These are phyloP conservation scores for Candida manassasensis DNA, from an alignment of 805 yeast genomes.

Conservation along the genomic window DNA sequence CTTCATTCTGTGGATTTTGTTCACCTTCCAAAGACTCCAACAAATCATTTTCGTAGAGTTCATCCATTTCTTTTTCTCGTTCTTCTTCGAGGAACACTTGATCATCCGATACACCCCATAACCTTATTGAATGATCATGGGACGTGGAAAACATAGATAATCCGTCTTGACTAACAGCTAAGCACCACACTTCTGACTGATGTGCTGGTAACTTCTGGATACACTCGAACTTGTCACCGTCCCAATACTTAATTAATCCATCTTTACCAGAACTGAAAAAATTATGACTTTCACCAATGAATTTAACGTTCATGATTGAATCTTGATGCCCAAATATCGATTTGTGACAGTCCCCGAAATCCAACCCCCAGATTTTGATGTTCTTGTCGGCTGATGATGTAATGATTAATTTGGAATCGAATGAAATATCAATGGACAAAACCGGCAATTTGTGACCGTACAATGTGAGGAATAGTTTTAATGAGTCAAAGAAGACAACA, in stretches of 20 bases:
- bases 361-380: conserved; percentile 97
- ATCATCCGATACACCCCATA: conserved; percentile 94
- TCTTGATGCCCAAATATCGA: conserved; percentile 97
- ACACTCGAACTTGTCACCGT: conserved; percentile 94
- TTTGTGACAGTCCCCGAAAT: conserved; percentile 97
- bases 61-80: conserved; percentile 92
- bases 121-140: conserved; percentile 88
- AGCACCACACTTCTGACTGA: conserved; percentile 90
- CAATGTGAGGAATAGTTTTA: conserved; percentile 81
- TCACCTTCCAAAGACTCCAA: conserved; percentile 66
- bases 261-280: conserved; percentile 91
- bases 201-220: conserved; percentile 81
- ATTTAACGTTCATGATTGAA: conserved; percentile 82
- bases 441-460: conserved; percentile 98
- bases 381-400: conserved; percentile 97
- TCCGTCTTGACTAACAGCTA: conserved; percentile 74
- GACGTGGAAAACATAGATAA: conserved; percentile 72
- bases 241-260: conserved; percentile 91
- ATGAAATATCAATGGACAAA: conserved; percentile 83
- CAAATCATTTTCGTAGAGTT: conserved; percentile 77
- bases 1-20: conserved; percentile 27
- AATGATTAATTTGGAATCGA: conserved; percentile 79
- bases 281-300: conserved; percentile 80
- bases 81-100: conserved; percentile 97
- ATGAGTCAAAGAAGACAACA: conserved; percentile 80